A percentile compares a stretch with the other conserved stretches of the same genome.
Evolutionary conservation across 2,329 filamentous ascomycete species (phyloP).

Genomic region (Talaromyces islandicus): DNA sequence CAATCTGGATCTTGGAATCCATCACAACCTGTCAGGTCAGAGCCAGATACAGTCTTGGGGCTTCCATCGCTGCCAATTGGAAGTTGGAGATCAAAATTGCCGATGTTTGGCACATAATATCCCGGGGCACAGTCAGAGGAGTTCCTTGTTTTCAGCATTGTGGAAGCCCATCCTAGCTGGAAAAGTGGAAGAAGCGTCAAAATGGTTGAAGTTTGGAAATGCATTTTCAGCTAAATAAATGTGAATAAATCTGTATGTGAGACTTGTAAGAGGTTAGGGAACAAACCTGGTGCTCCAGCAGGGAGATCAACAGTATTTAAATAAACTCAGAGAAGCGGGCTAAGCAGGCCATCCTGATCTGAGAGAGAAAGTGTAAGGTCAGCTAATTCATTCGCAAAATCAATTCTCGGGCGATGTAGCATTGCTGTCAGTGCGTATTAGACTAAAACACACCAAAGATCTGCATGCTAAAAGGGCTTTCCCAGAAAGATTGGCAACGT

Average conservation of each 20-base stretch:
- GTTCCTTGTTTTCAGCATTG: background rate
- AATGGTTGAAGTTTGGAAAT: background rate
- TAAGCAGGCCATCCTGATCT: background rate
- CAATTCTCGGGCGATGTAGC: background rate
- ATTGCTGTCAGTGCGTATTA: background rate
- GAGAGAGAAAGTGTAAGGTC: background rate
- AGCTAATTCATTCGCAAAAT: background rate
- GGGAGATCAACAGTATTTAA: background rate
- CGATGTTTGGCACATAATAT: conserved; percentile 12
- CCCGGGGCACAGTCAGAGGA: conserved; percentile 9
- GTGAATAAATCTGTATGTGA: background rate
- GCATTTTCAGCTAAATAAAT: background rate
- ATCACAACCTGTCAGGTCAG: conserved; percentile 28
- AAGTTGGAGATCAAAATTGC: conserved; percentile 27
- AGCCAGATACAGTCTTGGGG: conserved; percentile 23
- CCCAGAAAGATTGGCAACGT: background rate
- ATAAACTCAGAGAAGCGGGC: background rate
- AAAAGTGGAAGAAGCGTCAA: background rate
- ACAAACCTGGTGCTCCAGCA: background rate
- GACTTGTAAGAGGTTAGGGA: background rate
- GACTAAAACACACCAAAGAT: background rate
- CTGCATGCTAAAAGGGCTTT: background rate
- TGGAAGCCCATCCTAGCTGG: background rate
- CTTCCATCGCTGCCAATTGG: conserved; percentile 27
- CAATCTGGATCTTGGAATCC: conserved; percentile 28